Base-by-base conservation (phyloP, 1,284 basidiomycete species). In the Erythrobasidium hasegawianum region DNA sequence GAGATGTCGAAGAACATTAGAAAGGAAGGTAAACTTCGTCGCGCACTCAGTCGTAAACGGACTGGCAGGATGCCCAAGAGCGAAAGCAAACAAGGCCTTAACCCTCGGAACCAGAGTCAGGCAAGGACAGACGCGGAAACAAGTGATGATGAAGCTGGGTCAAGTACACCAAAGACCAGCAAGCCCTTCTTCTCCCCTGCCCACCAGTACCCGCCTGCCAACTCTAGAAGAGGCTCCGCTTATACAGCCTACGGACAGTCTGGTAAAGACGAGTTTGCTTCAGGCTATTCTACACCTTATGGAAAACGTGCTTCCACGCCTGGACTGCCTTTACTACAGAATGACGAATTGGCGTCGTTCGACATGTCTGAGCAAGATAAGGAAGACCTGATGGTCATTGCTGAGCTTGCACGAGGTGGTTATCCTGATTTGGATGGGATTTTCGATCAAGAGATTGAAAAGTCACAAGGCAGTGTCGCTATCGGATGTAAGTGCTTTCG, bases 401-500 rank as follows among this genome's bases (percentile, higher is more conserved):
- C 86, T 9, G 89, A 90, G 76, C 80, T 84, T 62, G 86, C 86
- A 10, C 80, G 84, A 49, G 83, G 84, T 1, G 90, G 90, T 0
- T 85, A 86, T 72, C 89, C 90, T n/a, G 85, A 83, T 71, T 38
- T 75, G 16, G 56, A 64, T 24, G 59, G 66, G 29, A 69, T 73
- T 2, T 27, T 74, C 24, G 69, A 72, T 45, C 69, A 70, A 11
- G 73, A 75, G 53, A 68, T 75, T n/a, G 43, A 68, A 16, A 57
- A 67, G 0, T 71, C 71, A 24, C 38, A 47, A 20, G 71, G 72
- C 39, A 72, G 68, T 65, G 71, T 73, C 26, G 47, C 71, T 22
- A 72, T 74, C 9, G 72, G 72, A 8, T 73, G 73, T 72, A 47
- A 56, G 70, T 69, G 27, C 1, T 2, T 7, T n/a, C 10, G 29